phyloP scores from a whole-genome alignment of 768 basidiomycete genomes.

The Psilocybe subaeruginosa region DNA sequence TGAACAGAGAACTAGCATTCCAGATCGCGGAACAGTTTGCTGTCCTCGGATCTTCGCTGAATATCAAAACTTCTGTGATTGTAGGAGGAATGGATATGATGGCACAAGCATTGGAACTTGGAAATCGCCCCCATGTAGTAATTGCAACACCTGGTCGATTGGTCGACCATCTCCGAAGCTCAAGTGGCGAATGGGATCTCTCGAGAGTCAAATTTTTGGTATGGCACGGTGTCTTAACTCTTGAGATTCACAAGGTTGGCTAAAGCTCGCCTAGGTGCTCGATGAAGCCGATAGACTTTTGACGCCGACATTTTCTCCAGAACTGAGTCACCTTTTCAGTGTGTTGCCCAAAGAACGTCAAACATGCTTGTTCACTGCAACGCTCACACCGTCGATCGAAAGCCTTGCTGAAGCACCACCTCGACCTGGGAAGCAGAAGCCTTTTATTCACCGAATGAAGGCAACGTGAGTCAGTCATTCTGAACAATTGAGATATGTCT shows the following conservation, averaged over 20 bases:
- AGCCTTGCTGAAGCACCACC: slow-evolving; percentile 72
- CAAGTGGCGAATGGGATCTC: slow-evolving; percentile 81
- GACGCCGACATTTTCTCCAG: slow-evolving; percentile 86
- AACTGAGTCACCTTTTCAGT: slow-evolving; percentile 77
- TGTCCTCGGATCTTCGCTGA: slow-evolving; percentile 83
- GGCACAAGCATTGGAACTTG: slow-evolving; percentile 85
- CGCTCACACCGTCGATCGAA: slow-evolving; percentile 86
- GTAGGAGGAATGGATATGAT: slow-evolving; percentile 99
- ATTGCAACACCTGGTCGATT: slow-evolving; percentile 96
- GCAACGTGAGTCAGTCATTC: slow-evolving; percentile 49
- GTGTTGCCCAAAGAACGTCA: slow-evolving; percentile 86
- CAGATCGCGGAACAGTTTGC: slow-evolving; percentile 97
- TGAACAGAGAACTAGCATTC: slow-evolving; percentile 87
- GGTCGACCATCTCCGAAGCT: slow-evolving; percentile 85
- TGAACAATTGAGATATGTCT: background rate
- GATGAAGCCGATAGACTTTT: slow-evolving; percentile 97
- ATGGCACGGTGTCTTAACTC: slow-evolving; percentile 23
- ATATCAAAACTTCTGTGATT: slow-evolving; percentile 82
- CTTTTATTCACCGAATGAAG: slow-evolving; percentile 82
- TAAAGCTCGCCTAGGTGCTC: slow-evolving; percentile 60
- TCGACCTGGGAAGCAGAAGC: slow-evolving; percentile 79
- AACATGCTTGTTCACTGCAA: slow-evolving; percentile 96
- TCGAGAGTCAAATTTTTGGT: slow-evolving; percentile 87
- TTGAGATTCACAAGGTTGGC: background rate
- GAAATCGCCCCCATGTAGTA: slow-evolving; percentile 86